phyloP scores from a whole-genome alignment of 1,139 yeast genomes.

The Geotrichum klebahnii region DNA sequence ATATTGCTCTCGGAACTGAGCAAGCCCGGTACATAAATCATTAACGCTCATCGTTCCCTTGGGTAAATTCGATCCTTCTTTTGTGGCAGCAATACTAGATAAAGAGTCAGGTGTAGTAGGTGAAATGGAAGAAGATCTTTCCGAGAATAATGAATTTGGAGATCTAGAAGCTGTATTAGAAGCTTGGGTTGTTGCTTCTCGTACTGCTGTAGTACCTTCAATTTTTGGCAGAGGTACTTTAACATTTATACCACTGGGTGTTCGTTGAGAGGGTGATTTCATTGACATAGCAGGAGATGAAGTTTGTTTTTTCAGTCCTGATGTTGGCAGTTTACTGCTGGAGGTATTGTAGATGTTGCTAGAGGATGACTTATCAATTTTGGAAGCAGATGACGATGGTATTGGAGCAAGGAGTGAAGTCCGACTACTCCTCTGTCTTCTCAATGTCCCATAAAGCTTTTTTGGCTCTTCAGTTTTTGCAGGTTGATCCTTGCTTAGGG shows the following conservation, averaged over 20 bases:
- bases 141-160: constrained; percentile 5
- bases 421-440: constrained; percentile 2
- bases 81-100: background rate
- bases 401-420: background rate
- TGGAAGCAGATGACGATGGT: background rate
- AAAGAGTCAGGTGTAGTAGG: constrained; percentile 6
- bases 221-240: background rate
- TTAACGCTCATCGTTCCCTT: constrained; percentile 16
- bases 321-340: background rate
- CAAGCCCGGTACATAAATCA: constrained; percentile 23
- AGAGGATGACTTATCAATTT: background rate
- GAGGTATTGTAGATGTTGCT: background rate
- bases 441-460: constrained; percentile 3
- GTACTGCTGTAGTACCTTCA: background rate
- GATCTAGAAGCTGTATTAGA: constrained; percentile 1
- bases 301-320: background rate
- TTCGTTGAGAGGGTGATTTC: constrained; percentile 5
- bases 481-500: background rate
- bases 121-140: constrained; percentile 3
- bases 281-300: constrained; percentile 2
- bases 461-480: constrained; percentile 1
- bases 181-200: background rate
- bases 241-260: background rate
- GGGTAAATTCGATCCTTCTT: background rate
- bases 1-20: constrained; percentile 25